A percentile compares a stretch with the other conserved stretches of the same genome.
Conservation (phyloP, 2,329 filamentous ascomycete genomes). For the Cordyceps cicadae region DNA sequence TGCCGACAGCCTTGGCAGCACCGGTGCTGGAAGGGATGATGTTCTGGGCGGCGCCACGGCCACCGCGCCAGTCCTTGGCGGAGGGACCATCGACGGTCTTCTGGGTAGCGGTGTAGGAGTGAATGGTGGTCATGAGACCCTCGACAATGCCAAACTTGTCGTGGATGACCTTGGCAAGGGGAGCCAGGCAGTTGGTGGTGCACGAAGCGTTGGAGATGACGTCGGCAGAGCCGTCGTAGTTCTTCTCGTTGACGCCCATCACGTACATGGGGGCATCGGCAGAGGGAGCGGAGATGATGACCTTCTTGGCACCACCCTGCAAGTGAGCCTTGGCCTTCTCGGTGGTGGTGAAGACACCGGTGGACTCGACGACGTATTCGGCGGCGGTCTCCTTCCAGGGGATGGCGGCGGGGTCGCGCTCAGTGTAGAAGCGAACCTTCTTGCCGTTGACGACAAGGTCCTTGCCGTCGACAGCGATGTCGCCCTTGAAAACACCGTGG, state of each 20-base stretch:
- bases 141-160: conserved; percentile 97
- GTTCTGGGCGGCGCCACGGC: conserved; percentile 97
- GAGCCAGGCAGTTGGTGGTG: conserved; percentile 99
- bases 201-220: conserved; percentile 99
- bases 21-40: conserved; percentile 99
- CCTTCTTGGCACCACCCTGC: conserved; percentile 97
- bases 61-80: conserved; percentile 98
- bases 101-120: conserved; percentile 99
- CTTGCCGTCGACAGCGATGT: conserved; percentile 61
- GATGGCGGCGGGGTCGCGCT: conserved; percentile 83
- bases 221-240: conserved; percentile 81
- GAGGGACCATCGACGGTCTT: conserved; percentile 99
- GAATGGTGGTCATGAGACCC: conserved; percentile 99
- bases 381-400: conserved; percentile 83
- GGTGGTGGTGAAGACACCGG: conserved; percentile 97
- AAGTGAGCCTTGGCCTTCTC: conserved; percentile 93
- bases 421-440: conserved; percentile 87
- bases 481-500: conserved; percentile 94
- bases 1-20: conserved; percentile 99
- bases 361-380: conserved; percentile 94
- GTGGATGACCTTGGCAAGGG: conserved; percentile 98
- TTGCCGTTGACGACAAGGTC: conserved; percentile 88
- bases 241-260: conserved; percentile 96
- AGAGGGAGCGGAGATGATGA: conserved; percentile 84
- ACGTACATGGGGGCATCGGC: conserved; percentile 99